phyloP scores from a whole-genome alignment of 257 asterid genomes.

The Primulina tabacum region DNA sequence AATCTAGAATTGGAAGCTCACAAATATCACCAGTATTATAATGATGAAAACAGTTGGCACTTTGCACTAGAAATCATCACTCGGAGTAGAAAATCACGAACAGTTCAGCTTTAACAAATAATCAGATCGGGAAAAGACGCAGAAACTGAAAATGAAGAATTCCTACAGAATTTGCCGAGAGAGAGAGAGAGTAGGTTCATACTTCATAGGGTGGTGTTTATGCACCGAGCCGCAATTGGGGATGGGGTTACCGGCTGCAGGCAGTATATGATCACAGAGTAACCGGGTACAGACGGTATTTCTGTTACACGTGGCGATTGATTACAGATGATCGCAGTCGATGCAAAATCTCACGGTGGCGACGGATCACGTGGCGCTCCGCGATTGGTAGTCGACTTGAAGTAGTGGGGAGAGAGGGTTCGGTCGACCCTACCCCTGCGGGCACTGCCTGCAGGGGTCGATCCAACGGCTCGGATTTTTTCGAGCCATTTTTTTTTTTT shows the following conservation, averaged over 20 bases:
- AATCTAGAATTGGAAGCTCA: constrained; percentile 38
- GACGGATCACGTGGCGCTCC: constrained; percentile 42
- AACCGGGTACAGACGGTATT: constrained; percentile 42
- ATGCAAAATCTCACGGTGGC: constrained; percentile 56
- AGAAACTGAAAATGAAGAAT: constrained; percentile 19
- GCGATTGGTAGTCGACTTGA: constrained; percentile 24
- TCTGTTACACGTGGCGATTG: constrained; percentile 31
- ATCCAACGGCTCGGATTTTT: no score
- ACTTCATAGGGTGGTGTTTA: constrained; percentile 35
- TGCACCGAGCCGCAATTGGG: constrained; percentile 61
- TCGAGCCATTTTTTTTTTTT: no score
- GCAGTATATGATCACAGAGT: constrained; percentile 32
- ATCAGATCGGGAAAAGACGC: neutral
- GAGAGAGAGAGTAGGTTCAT: constrained; percentile 8
- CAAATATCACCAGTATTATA: constrained; percentile 10
- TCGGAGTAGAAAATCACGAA: neutral
- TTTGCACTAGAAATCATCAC: constrained; percentile 17
- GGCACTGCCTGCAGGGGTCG: no score
- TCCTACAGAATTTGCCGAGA: constrained; percentile 21
- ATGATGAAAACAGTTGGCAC: neutral
- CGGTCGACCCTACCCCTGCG: no score
- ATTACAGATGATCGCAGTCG: constrained; percentile 27
- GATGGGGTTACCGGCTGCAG: constrained; percentile 42
- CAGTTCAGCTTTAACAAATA: neutral
- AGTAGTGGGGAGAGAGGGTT: constrained; percentile 9